Percentiles rank a stretch among this genome's conserved stretches.
phyloP scores from a whole-genome alignment of 768 basidiomycete species.

The Pholiota conissans region DNA sequence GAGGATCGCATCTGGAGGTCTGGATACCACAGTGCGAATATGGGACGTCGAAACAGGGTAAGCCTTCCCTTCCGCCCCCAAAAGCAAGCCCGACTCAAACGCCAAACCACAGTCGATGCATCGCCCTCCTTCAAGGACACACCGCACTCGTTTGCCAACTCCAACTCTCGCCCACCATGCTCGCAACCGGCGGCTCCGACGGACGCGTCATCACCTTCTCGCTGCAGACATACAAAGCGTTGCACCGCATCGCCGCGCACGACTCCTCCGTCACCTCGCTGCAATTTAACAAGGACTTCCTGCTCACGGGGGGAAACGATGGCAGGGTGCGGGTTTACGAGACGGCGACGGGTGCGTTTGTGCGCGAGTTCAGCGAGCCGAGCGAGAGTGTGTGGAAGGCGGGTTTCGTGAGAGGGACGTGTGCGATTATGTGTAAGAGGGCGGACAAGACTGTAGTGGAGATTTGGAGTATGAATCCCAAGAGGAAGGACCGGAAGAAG shows the following conservation, averaged over 20 bases:
- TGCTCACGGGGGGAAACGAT: slow-evolving; percentile 85
- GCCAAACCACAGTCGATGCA: slow-evolving; percentile 56
- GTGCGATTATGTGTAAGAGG: slow-evolving; percentile 80
- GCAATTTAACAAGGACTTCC: slow-evolving; percentile 81
- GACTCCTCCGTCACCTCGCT: slow-evolving; percentile 85
- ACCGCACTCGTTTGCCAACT: slow-evolving; percentile 91
- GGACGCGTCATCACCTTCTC: slow-evolving; percentile 62
- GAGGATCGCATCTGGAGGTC: slow-evolving; percentile 79
- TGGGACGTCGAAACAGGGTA: slow-evolving; percentile 90
- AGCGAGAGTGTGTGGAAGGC: slow-evolving; percentile 91
- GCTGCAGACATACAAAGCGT: slow-evolving; percentile 36
- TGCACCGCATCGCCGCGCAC: slow-evolving; percentile 82
- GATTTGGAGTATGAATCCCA: slow-evolving; percentile 67
- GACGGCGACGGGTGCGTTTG: slow-evolving; percentile 59
- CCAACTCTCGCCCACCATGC: slow-evolving; percentile 65
- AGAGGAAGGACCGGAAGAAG: not conserved
- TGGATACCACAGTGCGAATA: slow-evolving; percentile 91
- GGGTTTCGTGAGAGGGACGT: slow-evolving; percentile 58
- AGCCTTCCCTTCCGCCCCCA: slow-evolving; percentile 18
- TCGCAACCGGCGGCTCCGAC: slow-evolving; percentile 87
- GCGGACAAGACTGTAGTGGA: slow-evolving; percentile 85
- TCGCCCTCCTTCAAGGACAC: slow-evolving; percentile 87
- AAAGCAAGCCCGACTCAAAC: not conserved
- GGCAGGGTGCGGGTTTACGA: slow-evolving; percentile 79
- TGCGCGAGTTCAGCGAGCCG: slow-evolving; percentile 76